These are phyloP conservation scores for Panicum virgatum DNA, from an alignment of 202 grass and related monocot species.

Conservation along the genomic window DNA sequence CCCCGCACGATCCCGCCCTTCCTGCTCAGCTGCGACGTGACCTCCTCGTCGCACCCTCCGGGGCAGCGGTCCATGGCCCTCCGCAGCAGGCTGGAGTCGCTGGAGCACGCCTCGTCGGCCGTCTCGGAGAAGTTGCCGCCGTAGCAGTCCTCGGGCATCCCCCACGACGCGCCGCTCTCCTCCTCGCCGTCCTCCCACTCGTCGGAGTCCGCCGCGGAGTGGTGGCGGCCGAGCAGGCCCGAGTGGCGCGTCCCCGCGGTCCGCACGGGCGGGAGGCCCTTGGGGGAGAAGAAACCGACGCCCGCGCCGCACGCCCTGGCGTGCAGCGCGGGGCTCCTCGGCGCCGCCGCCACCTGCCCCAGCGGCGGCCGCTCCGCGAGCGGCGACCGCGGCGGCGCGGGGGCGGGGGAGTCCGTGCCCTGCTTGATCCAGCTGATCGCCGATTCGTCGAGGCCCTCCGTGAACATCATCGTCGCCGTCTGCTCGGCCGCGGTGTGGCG, in stretches of 20 bases:
- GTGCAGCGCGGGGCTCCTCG: slow-evolving; percentile 42
- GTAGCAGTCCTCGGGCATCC: slow-evolving; percentile 48
- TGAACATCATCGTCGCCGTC: slow-evolving; percentile 69
- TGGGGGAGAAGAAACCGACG: slow-evolving; percentile 68
- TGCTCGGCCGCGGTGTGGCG: background rate
- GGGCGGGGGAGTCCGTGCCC: slow-evolving; percentile 36
- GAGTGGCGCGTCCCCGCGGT: slow-evolving; percentile 53
- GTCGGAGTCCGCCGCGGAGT: slow-evolving; percentile 43
- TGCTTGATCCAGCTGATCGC: slow-evolving; percentile 96
- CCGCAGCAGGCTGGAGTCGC: slow-evolving; percentile 60
- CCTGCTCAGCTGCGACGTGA: slow-evolving; percentile 42
- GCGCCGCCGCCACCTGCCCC: slow-evolving; percentile 37
- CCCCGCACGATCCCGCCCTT: slow-evolving; percentile 53
- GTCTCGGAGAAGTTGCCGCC: slow-evolving; percentile 62
- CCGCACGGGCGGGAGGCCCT: slow-evolving; percentile 59
- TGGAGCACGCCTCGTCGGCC: slow-evolving; percentile 62
- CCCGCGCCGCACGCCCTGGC: slow-evolving; percentile 7
- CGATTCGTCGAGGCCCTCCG: slow-evolving; percentile 90
- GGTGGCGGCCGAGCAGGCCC: slow-evolving; percentile 52
- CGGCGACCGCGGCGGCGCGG: slow-evolving; percentile 46
- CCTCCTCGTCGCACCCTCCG: slow-evolving; percentile 47
- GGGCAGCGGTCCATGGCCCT: slow-evolving; percentile 33
- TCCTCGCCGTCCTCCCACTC: slow-evolving; percentile 43
- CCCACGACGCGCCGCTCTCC: slow-evolving; percentile 79
- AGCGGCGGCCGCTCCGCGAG: slow-evolving; percentile 53